Evolutionary conservation across 768 basidiomycete species (phyloP).

Genomic region (Antrodiella citrinella): DNA sequence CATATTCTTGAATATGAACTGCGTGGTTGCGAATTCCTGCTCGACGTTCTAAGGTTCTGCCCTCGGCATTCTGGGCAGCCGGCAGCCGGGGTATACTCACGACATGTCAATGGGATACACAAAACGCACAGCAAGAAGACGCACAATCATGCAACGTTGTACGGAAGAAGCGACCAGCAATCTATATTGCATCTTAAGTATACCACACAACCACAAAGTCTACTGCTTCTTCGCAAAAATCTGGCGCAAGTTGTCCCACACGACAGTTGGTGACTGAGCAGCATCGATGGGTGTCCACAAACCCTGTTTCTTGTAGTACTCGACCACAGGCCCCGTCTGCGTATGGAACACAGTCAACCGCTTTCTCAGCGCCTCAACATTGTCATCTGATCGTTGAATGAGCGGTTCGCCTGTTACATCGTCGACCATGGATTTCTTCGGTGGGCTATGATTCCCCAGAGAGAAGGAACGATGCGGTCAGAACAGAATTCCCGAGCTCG

Average conservation of each 20-base stretch:
- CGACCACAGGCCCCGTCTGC: slow-evolving; percentile 93
- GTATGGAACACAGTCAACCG: slow-evolving; percentile 83
- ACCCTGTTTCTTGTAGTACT: slow-evolving; percentile 89
- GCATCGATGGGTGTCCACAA: slow-evolving; percentile 91
- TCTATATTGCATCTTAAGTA: not conserved
- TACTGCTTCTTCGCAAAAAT: slow-evolving; percentile 50
- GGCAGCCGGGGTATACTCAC: too few species aligned
- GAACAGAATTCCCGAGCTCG: slow-evolving; percentile 9
- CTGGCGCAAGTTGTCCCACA: slow-evolving; percentile 77
- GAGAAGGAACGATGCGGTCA: slow-evolving; percentile 1
- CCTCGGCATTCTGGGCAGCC: not conserved
- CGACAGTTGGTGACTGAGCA: slow-evolving; percentile 84
- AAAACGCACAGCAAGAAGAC: not conserved
- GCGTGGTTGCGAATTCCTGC: too few species aligned
- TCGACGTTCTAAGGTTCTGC: too few species aligned
- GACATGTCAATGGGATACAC: not conserved
- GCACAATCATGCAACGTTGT: slow-evolving; percentile 3
- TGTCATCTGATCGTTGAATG: slow-evolving; percentile 96
- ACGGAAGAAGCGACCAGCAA: too few species aligned
- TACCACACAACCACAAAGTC: too few species aligned
- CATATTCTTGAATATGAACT: too few species aligned
- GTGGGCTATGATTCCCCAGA: slow-evolving; percentile 53
- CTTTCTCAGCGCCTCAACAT: slow-evolving; percentile 89
- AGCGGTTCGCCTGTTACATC: slow-evolving; percentile 94
- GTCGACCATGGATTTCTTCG: slow-evolving; percentile 92